phyloP scores from a whole-genome alignment of 2,329 filamentous ascomycete species.

The Septoria linicola region DNA sequence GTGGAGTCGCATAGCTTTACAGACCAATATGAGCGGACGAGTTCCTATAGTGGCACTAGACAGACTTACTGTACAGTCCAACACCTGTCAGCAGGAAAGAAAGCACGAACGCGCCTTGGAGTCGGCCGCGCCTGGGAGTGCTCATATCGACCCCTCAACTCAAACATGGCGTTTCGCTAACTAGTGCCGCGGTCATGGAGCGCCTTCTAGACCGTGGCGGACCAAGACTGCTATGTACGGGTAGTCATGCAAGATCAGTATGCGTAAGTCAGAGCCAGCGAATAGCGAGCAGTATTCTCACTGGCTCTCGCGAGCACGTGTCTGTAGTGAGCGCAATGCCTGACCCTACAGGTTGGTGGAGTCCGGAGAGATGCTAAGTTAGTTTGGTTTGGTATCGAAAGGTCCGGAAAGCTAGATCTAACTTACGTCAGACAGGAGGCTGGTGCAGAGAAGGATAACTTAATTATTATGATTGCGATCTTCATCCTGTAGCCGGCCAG shows the following conservation, averaged over 20 bases:
- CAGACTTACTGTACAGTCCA: slow-evolving; percentile 22
- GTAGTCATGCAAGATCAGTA: not conserved
- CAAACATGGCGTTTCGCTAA: slow-evolving; percentile 4
- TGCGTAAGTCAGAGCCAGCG: not conserved
- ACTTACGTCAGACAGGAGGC: no score
- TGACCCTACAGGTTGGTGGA: no score
- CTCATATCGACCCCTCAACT: slow-evolving; percentile 13
- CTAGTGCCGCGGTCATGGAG: slow-evolving; percentile 11
- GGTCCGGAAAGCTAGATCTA: no score
- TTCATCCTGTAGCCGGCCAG: not conserved
- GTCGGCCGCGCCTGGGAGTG: not conserved
- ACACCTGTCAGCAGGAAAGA: slow-evolving; percentile 17
- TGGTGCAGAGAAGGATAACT: no score
- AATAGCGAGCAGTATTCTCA: no score
- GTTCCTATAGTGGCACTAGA: not conserved
- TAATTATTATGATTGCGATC: not conserved
- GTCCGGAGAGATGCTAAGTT: no score
- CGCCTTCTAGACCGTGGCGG: not conserved
- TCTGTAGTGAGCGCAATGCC: no score
- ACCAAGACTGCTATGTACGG: not conserved
- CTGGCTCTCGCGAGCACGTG: no score
- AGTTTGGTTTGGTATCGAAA: no score
- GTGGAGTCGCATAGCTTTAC: slow-evolving; percentile 14
- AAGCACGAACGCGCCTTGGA: slow-evolving; percentile 9
- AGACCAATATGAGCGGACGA: not conserved